These are phyloP conservation scores for Rutstroemia sp. DNA, from an alignment of 2,329 filamentous ascomycete species.

Conservation along the genomic window DNA sequence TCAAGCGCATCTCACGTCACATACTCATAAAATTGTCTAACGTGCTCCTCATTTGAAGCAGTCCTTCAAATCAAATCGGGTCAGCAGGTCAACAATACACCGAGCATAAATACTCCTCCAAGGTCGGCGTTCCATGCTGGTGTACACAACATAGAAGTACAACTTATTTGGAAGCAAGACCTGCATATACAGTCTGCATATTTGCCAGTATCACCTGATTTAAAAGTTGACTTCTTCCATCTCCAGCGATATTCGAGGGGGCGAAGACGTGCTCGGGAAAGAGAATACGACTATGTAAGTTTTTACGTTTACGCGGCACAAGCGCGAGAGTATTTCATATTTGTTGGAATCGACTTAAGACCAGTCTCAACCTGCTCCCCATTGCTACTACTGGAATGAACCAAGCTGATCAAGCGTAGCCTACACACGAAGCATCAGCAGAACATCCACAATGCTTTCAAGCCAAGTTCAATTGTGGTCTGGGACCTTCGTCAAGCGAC, in stretches of 20 bases:
- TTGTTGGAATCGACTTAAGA: neutral
- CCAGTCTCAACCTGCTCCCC: neutral
- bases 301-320: constrained; percentile 4
- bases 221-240: neutral
- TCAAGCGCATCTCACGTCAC: constrained; percentile 9
- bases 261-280: neutral
- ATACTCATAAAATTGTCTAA: constrained; percentile 7
- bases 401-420: neutral
- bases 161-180: constrained; percentile 6
- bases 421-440: neutral
- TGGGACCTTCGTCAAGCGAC: neutral
- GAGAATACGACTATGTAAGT: constrained; percentile 6
- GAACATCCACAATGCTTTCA: neutral
- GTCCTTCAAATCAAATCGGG: constrained; percentile 3
- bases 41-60: constrained; percentile 4
- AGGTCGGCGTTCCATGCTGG: neutral
- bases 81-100: constrained; percentile 7
- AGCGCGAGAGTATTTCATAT: neutral
- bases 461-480: too few species aligned
- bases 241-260: neutral
- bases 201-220: constrained; percentile 8
- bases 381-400: neutral
- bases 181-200: constrained; percentile 4
- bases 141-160: constrained; percentile 8
- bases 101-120: constrained; percentile 6